Percentiles rank a stretch among this genome's conserved stretches.
Evolutionary conservation across 345 rosid genomes (phyloP).

Genomic region (Eutrema heterophyllum): DNA sequence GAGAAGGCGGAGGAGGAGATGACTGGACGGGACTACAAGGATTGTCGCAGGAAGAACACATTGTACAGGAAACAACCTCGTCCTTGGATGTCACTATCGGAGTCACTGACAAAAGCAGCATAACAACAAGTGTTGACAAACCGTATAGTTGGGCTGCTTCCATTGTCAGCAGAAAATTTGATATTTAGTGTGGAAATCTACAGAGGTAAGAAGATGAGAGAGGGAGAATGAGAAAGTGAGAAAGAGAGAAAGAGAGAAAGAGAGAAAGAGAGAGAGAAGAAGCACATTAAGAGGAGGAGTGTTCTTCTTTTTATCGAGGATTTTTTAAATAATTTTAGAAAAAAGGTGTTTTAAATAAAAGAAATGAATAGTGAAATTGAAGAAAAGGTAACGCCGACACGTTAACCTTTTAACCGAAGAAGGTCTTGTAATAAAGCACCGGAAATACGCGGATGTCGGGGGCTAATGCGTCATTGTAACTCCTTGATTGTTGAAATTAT

Average conservation of each 20-base stretch:
- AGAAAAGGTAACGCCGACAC: slow-evolving; percentile 17
- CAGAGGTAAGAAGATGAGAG: neutral
- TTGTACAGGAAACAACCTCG: slow-evolving; percentile 71
- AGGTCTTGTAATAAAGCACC: slow-evolving; percentile 23
- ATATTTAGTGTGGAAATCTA: neutral
- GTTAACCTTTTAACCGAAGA: slow-evolving; percentile 21
- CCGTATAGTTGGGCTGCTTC: slow-evolving; percentile 4
- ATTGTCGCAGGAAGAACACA: slow-evolving; percentile 77
- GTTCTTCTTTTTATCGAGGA: slow-evolving; percentile 21
- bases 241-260: neutral
- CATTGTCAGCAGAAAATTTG: slow-evolving; percentile 19
- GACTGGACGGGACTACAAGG: slow-evolving; percentile 48
- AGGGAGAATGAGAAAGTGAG: neutral
- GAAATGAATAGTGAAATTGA: neutral
- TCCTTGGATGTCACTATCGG: slow-evolving; percentile 32
- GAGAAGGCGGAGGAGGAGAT: slow-evolving; percentile 42
- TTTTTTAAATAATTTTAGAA: neutral
- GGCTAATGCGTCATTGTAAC: slow-evolving; percentile 13
- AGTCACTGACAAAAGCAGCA: slow-evolving; percentile 13
- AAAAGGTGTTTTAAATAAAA: slow-evolving; percentile 16
- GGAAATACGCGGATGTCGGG: slow-evolving; percentile 17
- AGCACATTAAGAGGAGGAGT: slow-evolving; percentile 10
- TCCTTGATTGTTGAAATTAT: neutral
- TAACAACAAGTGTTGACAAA: slow-evolving; percentile 10
- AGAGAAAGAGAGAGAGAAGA: neutral